These are phyloP conservation scores for Postia placenta DNA, from an alignment of 768 basidiomycete species.

Conservation along the genomic window DNA sequence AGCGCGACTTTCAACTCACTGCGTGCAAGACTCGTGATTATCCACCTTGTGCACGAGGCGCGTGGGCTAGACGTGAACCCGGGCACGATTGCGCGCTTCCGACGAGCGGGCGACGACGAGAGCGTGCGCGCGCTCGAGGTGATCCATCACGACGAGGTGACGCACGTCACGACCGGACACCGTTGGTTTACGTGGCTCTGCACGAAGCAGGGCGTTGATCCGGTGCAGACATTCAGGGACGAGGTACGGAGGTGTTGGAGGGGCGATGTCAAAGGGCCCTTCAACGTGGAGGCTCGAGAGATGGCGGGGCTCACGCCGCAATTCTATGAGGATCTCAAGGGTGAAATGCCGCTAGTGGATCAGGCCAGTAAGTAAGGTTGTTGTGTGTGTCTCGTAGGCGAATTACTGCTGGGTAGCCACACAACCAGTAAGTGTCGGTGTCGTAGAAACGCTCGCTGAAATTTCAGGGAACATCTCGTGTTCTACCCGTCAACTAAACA, in stretches of 20 bases:
- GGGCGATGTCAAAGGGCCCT: conserved; percentile 76
- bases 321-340: conserved; percentile 68
- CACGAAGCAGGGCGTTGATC: conserved; percentile 46
- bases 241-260: conserved; percentile 67
- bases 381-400: no score
- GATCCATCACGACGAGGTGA: conserved; percentile 76
- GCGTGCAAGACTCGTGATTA: conserved; percentile 69
- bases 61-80: conserved; percentile 83
- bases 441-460: no score
- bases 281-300: conserved; percentile 67
- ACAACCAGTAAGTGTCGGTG: no score
- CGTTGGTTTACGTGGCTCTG: conserved; percentile 82
- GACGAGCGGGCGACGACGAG: conserved; percentile 57
- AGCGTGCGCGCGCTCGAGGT: conserved; percentile 65
- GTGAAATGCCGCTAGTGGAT: conserved; percentile 52
- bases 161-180: conserved; percentile 78
- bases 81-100: conserved; percentile 66
- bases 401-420: no score
- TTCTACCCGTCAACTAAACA: no score
- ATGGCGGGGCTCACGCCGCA: conserved; percentile 66
- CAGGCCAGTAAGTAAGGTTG: no score
- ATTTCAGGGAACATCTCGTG: no score
- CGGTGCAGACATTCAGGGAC: conserved; percentile 58
- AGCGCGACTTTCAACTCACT: conserved; percentile 60
- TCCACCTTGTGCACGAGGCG: conserved; percentile 83